phyloP scores from a whole-genome alignment of 192 early-diverging fungal species.

The Jimgerdemannia lactiflua region DNA sequence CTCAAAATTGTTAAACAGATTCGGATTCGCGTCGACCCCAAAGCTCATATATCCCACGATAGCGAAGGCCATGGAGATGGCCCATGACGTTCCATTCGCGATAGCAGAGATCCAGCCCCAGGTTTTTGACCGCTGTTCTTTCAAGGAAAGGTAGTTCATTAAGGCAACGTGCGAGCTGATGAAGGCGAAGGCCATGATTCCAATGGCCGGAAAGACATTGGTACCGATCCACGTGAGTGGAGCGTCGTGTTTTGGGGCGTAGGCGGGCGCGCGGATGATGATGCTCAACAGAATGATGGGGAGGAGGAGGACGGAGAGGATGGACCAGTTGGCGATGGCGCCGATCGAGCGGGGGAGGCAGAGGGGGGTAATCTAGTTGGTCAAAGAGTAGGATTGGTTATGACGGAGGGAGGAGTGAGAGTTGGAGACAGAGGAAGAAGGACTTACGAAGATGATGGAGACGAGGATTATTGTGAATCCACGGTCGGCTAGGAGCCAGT shows the following conservation, averaged over 20 bases:
- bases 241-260: slow-evolving; percentile 45
- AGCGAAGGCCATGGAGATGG: slow-evolving; percentile 58
- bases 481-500: slow-evolving; percentile 21
- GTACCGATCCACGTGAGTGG: slow-evolving; percentile 50
- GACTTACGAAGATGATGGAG: slow-evolving; percentile 38
- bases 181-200: slow-evolving; percentile 68
- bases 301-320: slow-evolving; percentile 53
- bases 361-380: slow-evolving; percentile 50
- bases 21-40: slow-evolving; percentile 55
- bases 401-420: background rate
- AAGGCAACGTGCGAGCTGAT: slow-evolving; percentile 60
- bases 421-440: background rate
- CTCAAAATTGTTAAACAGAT: slow-evolving; percentile 66
- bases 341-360: slow-evolving; percentile 61
- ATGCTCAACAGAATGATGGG: slow-evolving; percentile 62
- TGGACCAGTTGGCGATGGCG: slow-evolving; percentile 50
- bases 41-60: slow-evolving; percentile 59
- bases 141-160: slow-evolving; percentile 50
- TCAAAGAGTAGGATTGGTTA: background rate
- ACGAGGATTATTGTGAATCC: slow-evolving; percentile 35
- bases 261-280: slow-evolving; percentile 51
- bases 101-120: slow-evolving; percentile 49
- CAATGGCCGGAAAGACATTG: slow-evolving; percentile 58
- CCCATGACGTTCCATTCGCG: slow-evolving; percentile 45
- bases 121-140: slow-evolving; percentile 32